These are phyloP conservation scores for Rhodotorula sp. DNA, from an alignment of 1,284 basidiomycete genomes.

Conservation along the genomic window DNA sequence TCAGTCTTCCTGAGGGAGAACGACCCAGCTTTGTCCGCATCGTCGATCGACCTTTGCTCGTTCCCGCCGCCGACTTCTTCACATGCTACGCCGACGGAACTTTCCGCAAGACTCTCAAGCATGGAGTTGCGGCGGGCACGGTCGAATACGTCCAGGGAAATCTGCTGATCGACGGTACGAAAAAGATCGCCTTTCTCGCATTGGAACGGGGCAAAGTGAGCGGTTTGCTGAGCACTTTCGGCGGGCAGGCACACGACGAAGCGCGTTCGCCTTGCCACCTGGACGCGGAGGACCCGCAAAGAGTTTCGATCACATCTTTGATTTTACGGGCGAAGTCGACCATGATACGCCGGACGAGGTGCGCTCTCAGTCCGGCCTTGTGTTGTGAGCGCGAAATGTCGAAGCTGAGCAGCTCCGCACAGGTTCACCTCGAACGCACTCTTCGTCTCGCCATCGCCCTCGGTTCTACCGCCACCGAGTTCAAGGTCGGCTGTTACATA, in stretches of 20 bases:
- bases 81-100: slow-evolving; percentile 26
- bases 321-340: slow-evolving; percentile 34
- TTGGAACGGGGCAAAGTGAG: background rate
- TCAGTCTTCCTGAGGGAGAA: background rate
- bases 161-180: slow-evolving; percentile 20
- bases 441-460: slow-evolving; percentile 29
- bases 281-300: slow-evolving; percentile 9
- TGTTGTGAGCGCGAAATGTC: no score
- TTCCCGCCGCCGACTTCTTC: slow-evolving; percentile 23
- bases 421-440: slow-evolving; percentile 39
- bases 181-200: background rate
- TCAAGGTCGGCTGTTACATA: slow-evolving; percentile 21
- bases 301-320: slow-evolving; percentile 32
- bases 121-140: background rate
- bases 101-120: slow-evolving; percentile 7
- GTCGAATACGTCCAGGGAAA: slow-evolving; percentile 35
- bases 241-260: slow-evolving; percentile 9
- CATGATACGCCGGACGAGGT: slow-evolving; percentile 23
- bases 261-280: slow-evolving; percentile 29
- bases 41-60: slow-evolving; percentile 31
- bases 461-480: slow-evolving; percentile 15
- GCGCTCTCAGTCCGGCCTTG: background rate
- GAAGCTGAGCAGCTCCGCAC: background rate
- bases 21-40: slow-evolving; percentile 24
- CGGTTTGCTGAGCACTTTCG: background rate